Percentiles rank a stretch among this genome's conserved stretches.
Evolutionary conservation across 257 asterid species (phyloP).

Genomic region (Asclepias syriaca): DNA sequence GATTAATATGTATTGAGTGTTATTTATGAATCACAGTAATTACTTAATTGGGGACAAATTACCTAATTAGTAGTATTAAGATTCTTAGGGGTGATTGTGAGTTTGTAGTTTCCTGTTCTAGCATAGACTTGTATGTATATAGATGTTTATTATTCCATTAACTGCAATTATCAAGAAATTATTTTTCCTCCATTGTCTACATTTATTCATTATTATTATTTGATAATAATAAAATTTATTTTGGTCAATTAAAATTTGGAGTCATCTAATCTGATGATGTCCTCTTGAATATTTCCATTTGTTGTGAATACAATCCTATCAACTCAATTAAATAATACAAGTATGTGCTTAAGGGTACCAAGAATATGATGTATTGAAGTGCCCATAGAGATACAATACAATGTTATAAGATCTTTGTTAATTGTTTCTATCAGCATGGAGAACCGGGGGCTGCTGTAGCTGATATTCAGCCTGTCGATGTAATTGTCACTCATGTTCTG

Average conservation of each 20-base stretch:
- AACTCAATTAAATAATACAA: not conserved
- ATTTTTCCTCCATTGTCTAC: no score
- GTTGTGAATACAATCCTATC: not conserved
- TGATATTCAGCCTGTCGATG: constrained; percentile 82
- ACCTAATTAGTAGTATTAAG: no score
- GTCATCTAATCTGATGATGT: not conserved
- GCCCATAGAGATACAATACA: not conserved
- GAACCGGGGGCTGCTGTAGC: constrained; percentile 99
- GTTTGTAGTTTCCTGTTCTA: no score
- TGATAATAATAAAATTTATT: not conserved
- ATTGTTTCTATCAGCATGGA: constrained; percentile 68
- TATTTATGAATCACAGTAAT: no score
- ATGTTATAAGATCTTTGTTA: not conserved
- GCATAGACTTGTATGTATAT: no score
- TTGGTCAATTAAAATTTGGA: not conserved
- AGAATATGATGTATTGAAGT: not conserved
- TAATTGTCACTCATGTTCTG: constrained; percentile 86
- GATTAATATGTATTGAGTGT: no score
- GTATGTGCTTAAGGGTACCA: not conserved
- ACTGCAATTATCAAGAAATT: no score
- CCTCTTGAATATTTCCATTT: not conserved
- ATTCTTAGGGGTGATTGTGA: no score
- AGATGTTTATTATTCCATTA: no score
- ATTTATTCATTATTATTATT: no score
- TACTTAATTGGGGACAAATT: no score